Evolutionary conservation across 805 yeast genomes (phyloP).

Genomic region (Ogataea methanolica): DNA sequence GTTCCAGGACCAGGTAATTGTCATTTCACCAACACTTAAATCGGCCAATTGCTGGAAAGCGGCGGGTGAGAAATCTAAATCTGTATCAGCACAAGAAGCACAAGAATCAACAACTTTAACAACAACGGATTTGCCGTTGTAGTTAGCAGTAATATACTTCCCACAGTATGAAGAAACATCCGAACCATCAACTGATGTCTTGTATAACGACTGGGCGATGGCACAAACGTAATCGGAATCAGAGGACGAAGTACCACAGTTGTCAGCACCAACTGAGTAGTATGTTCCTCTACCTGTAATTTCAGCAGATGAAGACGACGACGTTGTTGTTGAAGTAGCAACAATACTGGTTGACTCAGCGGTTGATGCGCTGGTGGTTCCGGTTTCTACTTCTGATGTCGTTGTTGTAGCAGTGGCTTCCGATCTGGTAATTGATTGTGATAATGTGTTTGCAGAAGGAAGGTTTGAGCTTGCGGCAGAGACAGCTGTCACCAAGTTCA

Average conservation of each 20-base stretch:
- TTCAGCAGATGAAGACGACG: constrained; percentile 1
- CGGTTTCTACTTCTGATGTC: neutral
- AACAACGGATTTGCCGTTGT: constrained; percentile 43
- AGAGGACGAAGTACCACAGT: constrained; percentile 43
- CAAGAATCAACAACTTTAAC: constrained; percentile 55
- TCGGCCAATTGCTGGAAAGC: constrained; percentile 47
- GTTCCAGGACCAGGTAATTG: constrained; percentile 43
- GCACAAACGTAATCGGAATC: constrained; percentile 45
- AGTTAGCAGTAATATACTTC: constrained; percentile 40
- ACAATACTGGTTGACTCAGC: neutral
- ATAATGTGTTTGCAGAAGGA: neutral
- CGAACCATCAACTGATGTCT: constrained; percentile 19
- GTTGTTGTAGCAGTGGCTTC: constrained; percentile 4
- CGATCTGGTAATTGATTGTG: neutral
- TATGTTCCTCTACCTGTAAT: constrained; percentile 45
- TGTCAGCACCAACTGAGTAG: constrained; percentile 42
- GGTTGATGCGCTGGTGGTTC: constrained; percentile 3
- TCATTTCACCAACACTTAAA: constrained; percentile 40
- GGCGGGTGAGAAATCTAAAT: constrained; percentile 50
- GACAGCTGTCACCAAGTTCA: no score
- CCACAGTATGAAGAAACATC: constrained; percentile 43
- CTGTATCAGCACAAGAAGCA: constrained; percentile 40
- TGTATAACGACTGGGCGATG: constrained; percentile 39
- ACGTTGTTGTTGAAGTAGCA: constrained; percentile 4
- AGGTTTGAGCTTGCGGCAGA: no score